Percentiles rank a stretch among this genome's conserved stretches.
Evolutionary conservation across 2,329 filamentous ascomycete genomes (phyloP).

Genomic region (Daldinia sp.): DNA sequence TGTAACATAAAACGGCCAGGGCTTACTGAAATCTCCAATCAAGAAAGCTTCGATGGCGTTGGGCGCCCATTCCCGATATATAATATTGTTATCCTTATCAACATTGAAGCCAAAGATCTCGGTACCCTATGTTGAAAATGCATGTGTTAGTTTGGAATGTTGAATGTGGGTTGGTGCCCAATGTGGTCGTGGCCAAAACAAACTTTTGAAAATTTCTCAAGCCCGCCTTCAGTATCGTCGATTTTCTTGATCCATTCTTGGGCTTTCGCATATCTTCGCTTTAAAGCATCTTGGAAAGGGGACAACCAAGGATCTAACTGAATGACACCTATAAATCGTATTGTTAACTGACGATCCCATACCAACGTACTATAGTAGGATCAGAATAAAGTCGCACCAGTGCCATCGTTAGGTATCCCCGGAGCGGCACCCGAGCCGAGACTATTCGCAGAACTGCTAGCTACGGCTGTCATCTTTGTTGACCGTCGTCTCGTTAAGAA

Average conservation of each 20-base stretch:
- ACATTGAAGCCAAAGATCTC: conserved; percentile 89
- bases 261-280: conserved; percentile 78
- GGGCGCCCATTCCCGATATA: conserved; percentile 96
- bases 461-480: conserved; percentile 48
- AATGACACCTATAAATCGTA: conserved; percentile 72
- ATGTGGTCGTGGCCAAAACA: conserved; percentile 38
- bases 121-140: conserved; percentile 68
- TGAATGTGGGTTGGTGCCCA: background rate
- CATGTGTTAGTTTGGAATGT: conserved; percentile 26
- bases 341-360: conserved; percentile 27
- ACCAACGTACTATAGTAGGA: background rate
- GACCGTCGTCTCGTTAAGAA: background rate
- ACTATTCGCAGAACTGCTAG: conserved; percentile 55
- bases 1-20: background rate
- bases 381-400: conserved; percentile 61
- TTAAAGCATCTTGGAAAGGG: conserved; percentile 82
- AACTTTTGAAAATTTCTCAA: conserved; percentile 91
- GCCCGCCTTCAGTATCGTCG: conserved; percentile 82
- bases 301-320: conserved; percentile 88
- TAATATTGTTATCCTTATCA: conserved; percentile 81
- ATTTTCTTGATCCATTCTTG: conserved; percentile 89
- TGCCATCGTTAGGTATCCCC: conserved; percentile 72
- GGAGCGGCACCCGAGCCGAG: conserved; percentile 44
- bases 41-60: conserved; percentile 85
- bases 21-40: conserved; percentile 91